Evolutionary conservation across 257 asterid species (phyloP).

Genomic region (Ilex aquifolium): DNA sequence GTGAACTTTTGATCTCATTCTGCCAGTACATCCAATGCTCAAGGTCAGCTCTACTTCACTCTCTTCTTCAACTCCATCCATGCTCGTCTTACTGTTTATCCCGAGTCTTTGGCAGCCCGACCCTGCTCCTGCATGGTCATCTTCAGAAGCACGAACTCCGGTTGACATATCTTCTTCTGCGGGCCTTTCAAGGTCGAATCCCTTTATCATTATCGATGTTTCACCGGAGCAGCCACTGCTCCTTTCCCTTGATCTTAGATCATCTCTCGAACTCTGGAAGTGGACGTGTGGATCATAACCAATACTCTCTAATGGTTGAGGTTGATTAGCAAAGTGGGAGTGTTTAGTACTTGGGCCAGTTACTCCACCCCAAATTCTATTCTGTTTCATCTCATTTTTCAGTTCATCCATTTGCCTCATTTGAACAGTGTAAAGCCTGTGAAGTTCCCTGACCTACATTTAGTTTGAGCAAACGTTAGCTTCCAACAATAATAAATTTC

Average conservation of each 20-base stretch:
- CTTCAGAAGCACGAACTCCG: conserved; percentile 6
- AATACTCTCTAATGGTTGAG: conserved; percentile 13
- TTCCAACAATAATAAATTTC: neutral
- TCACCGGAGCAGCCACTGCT: conserved; percentile 44
- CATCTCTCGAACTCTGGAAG: conserved; percentile 18
- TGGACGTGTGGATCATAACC: conserved; percentile 5
- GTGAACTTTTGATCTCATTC: conserved; percentile 23
- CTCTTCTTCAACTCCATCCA: conserved; percentile 25
- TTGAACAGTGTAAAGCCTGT: conserved; percentile 48
- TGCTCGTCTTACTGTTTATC: conserved; percentile 4
- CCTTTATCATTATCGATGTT: conserved; percentile 21
- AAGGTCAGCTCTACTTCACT: conserved; percentile 62
- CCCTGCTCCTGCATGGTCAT: conserved; percentile 12
- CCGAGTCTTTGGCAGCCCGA: neutral
- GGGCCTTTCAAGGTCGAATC: conserved; percentile 30
- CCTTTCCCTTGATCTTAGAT: conserved; percentile 18
- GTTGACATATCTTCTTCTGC: conserved; percentile 19
- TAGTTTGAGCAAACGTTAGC: neutral
- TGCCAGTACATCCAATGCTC: conserved; percentile 41
- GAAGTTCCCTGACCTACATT: conserved; percentile 57
- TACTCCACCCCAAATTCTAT: neutral
- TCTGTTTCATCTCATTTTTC: conserved; percentile 17
- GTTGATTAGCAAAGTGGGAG: conserved; percentile 12
- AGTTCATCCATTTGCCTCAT: conserved; percentile 46
- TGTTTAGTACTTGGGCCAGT: conserved; percentile 5